A percentile compares a stretch with the other conserved stretches of the same genome.
Evolutionary conservation across 805 yeast species (phyloP).

Genomic region (Ogataea kodamae): DNA sequence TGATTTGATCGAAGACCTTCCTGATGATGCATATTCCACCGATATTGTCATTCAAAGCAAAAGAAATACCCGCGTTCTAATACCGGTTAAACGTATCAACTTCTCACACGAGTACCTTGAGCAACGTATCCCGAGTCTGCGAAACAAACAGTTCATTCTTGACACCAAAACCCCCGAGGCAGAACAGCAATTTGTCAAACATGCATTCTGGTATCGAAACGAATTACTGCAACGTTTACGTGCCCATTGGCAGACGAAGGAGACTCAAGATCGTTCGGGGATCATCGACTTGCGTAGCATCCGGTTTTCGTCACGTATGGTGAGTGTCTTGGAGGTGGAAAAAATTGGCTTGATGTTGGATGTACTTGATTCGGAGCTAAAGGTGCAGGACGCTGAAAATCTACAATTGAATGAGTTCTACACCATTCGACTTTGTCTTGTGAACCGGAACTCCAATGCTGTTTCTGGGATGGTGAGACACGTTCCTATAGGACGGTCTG

Average conservation of each 20-base stretch:
- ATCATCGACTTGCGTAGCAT: slow-evolving; percentile 63
- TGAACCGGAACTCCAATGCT: slow-evolving; percentile 41
- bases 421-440: slow-evolving; percentile 45
- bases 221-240: slow-evolving; percentile 52
- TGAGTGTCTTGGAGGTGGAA: slow-evolving; percentile 48
- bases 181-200: slow-evolving; percentile 54
- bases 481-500: slow-evolving; percentile 41
- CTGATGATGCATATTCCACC: slow-evolving; percentile 17
- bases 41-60: slow-evolving; percentile 23
- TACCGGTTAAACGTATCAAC: slow-evolving; percentile 64
- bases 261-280: slow-evolving; percentile 42
- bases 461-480: slow-evolving; percentile 60
- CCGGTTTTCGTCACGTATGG: slow-evolving; percentile 59
- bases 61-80: slow-evolving; percentile 48
- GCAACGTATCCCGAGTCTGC: slow-evolving; percentile 63
- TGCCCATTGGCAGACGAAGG: slow-evolving; percentile 60
- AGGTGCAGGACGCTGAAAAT: slow-evolving; percentile 24
- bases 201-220: slow-evolving; percentile 79
- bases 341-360: slow-evolving; percentile 42
- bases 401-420: slow-evolving; percentile 48
- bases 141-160: slow-evolving; percentile 66
- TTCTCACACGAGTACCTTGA: slow-evolving; percentile 41
- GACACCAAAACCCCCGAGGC: slow-evolving; percentile 51
- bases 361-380: slow-evolving; percentile 20
- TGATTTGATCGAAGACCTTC: slow-evolving; percentile 16